Base-by-base conservation (phyloP, 2,329 filamentous ascomycete genomes). In the Trichoderma sp. region DNA sequence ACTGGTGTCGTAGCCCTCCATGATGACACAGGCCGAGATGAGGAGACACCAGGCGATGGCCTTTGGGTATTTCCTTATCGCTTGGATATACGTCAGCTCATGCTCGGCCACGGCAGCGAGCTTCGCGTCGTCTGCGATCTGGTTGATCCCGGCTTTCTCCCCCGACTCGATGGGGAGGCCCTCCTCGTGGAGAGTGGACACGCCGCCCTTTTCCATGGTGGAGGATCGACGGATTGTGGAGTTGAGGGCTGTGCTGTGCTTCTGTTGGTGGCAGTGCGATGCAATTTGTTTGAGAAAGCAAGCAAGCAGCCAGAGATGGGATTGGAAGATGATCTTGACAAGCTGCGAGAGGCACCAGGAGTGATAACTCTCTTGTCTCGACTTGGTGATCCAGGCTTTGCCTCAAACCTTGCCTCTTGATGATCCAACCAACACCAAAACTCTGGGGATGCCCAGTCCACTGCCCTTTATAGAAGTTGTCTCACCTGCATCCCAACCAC, bases 1-100 rank as follows among this genome's bases (percentile, higher is more conserved):
- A 26, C 72, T 75, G 2, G 73, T 75, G n/a, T 78, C 76, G 59
- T 78, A 78, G 10, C 76, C 78, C 45, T 81, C 79, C 79, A 81
- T 81, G 68, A 81, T 75, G 48, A 80, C 75, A 9, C 75, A 74
- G 44, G 72, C 71, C 21, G 75, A 76, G 7, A 79, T 68, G 2
- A 76, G 56, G 5, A 78, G 68, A n/a, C 74, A 76, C 76, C 77
- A 79, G 14, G 72, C 60, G 41, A 79, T 72, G 3, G 78, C 78
- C 71, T 74, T 72, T 17, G 73, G 76, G 66, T 77, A 76, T 41
- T 67, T 66, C 1, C 69, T 65, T 7, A 77, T 65, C 2, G 75
- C 75, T 34, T 74, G 47, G 19, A 52, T 5, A 21, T 52, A 44
- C 43, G 68, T 66, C 44, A 71, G 41, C 34, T 54, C 48, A 15